phyloP scores from a whole-genome alignment of 768 basidiomycete genomes.

The Suillus americanus region DNA sequence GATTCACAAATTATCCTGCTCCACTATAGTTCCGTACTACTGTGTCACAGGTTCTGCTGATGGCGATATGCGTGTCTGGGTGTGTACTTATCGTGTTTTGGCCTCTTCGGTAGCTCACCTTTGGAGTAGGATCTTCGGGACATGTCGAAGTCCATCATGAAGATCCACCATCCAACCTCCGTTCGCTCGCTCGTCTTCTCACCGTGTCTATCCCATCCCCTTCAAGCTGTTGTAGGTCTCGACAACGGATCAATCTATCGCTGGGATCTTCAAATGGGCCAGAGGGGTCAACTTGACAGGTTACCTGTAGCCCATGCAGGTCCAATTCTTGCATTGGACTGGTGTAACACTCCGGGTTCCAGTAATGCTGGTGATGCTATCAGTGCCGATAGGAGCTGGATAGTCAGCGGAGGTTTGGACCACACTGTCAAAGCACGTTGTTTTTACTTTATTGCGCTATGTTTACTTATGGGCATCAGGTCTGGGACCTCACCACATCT shows the following conservation, averaged over 20 bases:
- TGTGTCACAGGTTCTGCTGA: slow-evolving; percentile 82
- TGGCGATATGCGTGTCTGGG: slow-evolving; percentile 81
- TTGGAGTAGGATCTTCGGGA: slow-evolving; percentile 62
- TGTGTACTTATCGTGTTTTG: slow-evolving; percentile 30
- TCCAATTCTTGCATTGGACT: slow-evolving; percentile 72
- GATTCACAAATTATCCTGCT: slow-evolving; percentile 68
- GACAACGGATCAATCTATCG: slow-evolving; percentile 73
- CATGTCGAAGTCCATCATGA: too few species aligned
- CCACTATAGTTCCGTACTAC: slow-evolving; percentile 65
- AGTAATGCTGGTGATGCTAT: slow-evolving; percentile 16
- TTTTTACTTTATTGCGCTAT: background rate
- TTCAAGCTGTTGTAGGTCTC: slow-evolving; percentile 67
- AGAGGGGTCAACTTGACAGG: slow-evolving; percentile 51
- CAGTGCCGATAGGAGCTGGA: slow-evolving; percentile 54
- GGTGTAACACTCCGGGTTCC: slow-evolving; percentile 45
- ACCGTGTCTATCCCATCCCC: slow-evolving; percentile 59
- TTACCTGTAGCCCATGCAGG: slow-evolving; percentile 73
- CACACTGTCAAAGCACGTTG: slow-evolving; percentile 66
- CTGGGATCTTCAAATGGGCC: slow-evolving; percentile 81
- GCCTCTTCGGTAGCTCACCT: slow-evolving; percentile 3
- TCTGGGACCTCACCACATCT: slow-evolving; percentile 63
- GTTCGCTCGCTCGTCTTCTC: slow-evolving; percentile 74
- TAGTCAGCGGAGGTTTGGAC: slow-evolving; percentile 79
- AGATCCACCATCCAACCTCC: slow-evolving; percentile 64
- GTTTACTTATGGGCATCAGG: slow-evolving; percentile 34